Percentiles rank a stretch among this genome's conserved stretches.
Evolutionary conservation across 1,284 basidiomycete genomes (phyloP).

Genomic region (Exobasidium rhododendri): DNA sequence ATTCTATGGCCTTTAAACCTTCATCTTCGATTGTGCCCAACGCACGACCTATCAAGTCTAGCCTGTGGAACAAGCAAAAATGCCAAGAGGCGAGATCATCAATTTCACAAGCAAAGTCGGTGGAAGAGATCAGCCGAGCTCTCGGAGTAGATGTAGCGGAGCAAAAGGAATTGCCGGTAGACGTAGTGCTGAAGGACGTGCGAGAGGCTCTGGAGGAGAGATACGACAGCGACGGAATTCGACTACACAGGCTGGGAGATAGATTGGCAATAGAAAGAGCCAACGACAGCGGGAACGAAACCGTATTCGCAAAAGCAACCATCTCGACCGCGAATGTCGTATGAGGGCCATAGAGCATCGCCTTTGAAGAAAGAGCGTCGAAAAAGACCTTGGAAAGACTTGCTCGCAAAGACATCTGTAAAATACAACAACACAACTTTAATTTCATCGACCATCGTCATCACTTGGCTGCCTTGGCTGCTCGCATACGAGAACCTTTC

Average conservation of each 20-base stretch:
- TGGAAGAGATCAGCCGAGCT: constrained; percentile 28
- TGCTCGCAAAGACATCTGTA: too few relatives aligned
- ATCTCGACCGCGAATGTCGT: not conserved
- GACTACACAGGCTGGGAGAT: not conserved
- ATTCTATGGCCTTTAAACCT: constrained; percentile 51
- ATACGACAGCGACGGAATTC: not conserved
- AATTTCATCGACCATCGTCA: too few relatives aligned
- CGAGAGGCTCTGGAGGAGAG: constrained; percentile 2
- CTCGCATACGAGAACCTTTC: not conserved
- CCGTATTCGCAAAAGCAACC: not conserved
- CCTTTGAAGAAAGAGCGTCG: too few relatives aligned
- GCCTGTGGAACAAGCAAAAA: constrained; percentile 15
- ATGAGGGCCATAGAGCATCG: too few relatives aligned
- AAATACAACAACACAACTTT: too few relatives aligned
- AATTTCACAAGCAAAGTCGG: constrained; percentile 33
- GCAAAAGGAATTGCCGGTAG: not conserved
- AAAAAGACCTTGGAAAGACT: too few relatives aligned
- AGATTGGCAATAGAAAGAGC: not conserved
- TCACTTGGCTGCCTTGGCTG: too few relatives aligned
- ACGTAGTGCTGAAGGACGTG: constrained; percentile 5
- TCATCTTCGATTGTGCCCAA: constrained; percentile 19
- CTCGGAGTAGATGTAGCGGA: constrained; percentile 27
- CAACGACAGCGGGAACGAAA: not conserved
- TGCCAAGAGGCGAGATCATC: constrained; percentile 26
- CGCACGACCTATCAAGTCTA: not conserved